Conservation (phyloP, 306 rosid species). For the Quercus variabilis region DNA sequence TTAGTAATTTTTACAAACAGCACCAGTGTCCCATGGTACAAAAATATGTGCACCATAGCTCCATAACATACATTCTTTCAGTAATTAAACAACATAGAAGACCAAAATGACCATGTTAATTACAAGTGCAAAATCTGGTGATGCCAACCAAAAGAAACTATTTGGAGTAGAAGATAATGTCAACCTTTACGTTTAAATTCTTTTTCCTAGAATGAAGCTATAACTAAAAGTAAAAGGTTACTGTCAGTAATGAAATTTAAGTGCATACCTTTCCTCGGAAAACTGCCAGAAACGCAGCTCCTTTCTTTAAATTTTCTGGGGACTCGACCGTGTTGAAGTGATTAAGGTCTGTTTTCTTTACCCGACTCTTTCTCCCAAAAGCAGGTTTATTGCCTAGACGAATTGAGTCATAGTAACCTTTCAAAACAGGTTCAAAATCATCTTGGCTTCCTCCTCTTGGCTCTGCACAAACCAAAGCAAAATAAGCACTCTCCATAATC, state of each 20-base stretch:
- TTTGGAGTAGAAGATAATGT: neutral
- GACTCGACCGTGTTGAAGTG: conserved; percentile 32
- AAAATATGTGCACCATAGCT: neutral
- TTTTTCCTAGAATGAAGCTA: neutral
- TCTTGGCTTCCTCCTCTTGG: conserved; percentile 88
- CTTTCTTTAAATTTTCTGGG: conserved; percentile 35
- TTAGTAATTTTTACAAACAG: neutral
- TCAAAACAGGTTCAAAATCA: conserved; percentile 75
- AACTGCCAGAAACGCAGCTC: conserved; percentile 88
- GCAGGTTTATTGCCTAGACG: conserved; percentile 40
- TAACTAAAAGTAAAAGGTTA: neutral
- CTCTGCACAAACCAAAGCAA: conserved; percentile 50
- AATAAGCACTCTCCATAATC: neutral
- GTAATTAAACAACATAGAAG: neutral
- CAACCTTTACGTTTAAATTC: neutral
- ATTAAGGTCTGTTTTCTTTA: conserved; percentile 42
- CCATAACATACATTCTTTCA: neutral
- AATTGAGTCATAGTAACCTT: conserved; percentile 73
- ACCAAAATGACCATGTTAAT: conserved; percentile 6
- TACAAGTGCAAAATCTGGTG: neutral
- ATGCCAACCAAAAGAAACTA: neutral
- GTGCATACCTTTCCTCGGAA: conserved; percentile 88
- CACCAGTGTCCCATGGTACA: neutral
- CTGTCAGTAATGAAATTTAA: conserved; percentile 1
- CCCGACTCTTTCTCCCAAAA: conserved; percentile 53